Conservation (phyloP, 805 yeast genomes). For the Wickerhamiella slavikovae region DNA sequence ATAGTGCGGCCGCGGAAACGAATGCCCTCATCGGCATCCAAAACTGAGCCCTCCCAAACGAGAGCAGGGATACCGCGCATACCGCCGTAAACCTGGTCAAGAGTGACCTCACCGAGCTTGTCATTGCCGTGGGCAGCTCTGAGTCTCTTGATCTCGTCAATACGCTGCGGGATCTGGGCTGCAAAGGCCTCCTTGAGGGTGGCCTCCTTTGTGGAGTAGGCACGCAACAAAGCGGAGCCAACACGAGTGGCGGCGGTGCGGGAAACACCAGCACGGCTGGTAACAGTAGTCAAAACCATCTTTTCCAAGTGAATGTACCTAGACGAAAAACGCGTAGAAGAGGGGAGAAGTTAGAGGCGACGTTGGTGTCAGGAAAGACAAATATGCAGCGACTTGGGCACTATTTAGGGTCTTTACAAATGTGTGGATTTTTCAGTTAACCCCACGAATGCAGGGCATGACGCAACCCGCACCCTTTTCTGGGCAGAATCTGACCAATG, state of each 20-base stretch:
- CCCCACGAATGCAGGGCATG: too few relatives aligned
- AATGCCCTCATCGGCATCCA: slow-evolving; percentile 72
- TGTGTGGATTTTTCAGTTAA: too few relatives aligned
- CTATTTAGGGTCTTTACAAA: too few relatives aligned
- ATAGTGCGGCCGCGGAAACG: slow-evolving; percentile 71
- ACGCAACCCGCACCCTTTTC: too few relatives aligned
- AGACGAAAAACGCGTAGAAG: slow-evolving; percentile 1
- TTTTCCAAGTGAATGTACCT: slow-evolving; percentile 1
- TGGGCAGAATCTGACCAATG: too few relatives aligned
- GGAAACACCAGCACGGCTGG: background rate
- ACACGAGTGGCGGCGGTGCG: background rate
- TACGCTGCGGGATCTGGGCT: slow-evolving; percentile 76
- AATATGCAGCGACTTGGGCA: too few relatives aligned
- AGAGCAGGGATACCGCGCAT: slow-evolving; percentile 74
- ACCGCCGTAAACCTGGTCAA: slow-evolving; percentile 80
- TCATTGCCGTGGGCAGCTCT: slow-evolving; percentile 74
- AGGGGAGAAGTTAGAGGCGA: background rate
- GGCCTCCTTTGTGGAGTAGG: slow-evolving; percentile 14
- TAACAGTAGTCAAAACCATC: background rate
- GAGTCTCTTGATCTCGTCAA: slow-evolving; percentile 73
- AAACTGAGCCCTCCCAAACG: slow-evolving; percentile 77
- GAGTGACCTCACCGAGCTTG: slow-evolving; percentile 51
- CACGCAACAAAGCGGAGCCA: slow-evolving; percentile 2
- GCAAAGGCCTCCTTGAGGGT: slow-evolving; percentile 87
- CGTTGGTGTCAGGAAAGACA: too few relatives aligned